Percentiles rank a stretch among this genome's conserved stretches.
phyloP scores from a whole-genome alignment of 257 asterid genomes.

The Galeopsis tetrahit region DNA sequence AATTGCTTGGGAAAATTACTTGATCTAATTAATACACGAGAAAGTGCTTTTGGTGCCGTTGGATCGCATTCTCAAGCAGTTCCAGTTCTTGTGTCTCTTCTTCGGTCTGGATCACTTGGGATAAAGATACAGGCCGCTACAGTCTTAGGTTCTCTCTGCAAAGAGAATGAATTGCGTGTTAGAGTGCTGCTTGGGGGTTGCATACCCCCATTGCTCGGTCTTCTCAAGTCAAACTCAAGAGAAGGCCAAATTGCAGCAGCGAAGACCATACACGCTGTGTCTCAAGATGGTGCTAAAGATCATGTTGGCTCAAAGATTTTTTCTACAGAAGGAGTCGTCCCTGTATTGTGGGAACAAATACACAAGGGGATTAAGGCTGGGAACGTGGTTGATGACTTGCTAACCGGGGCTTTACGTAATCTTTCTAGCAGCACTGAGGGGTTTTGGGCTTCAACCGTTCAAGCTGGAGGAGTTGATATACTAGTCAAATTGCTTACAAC shows the following conservation, averaged over 20 bases:
- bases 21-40: slow-evolving; percentile 83
- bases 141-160: slow-evolving; percentile 90
- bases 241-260: slow-evolving; percentile 98
- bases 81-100: slow-evolving; percentile 98
- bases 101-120: slow-evolving; percentile 91
- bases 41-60: slow-evolving; percentile 92
- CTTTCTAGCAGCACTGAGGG: slow-evolving; percentile 96
- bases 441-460: slow-evolving; percentile 82
- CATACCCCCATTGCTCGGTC: slow-evolving; percentile 97
- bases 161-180: slow-evolving; percentile 91
- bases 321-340: slow-evolving; percentile 99
- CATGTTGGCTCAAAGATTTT: slow-evolving; percentile 97
- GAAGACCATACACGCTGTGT: slow-evolving; percentile 90
- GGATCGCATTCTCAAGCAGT: slow-evolving; percentile 99
- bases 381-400: slow-evolving; percentile 77
- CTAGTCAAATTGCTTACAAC: slow-evolving; percentile 82
- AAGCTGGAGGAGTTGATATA: slow-evolving; percentile 90
- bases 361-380: slow-evolving; percentile 91
- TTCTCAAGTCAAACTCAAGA: slow-evolving; percentile 87
- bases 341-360: slow-evolving; percentile 89
- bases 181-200: slow-evolving; percentile 98
- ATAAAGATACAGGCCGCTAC: slow-evolving; percentile 92
- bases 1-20: slow-evolving; percentile 73
- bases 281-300: slow-evolving; percentile 95
- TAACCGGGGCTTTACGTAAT: slow-evolving; percentile 87